Percentiles rank a stretch among this genome's conserved stretches.
Evolutionary conservation across 139 green algal genomes (phyloP).

Genomic region (Closterium sp.): DNA sequence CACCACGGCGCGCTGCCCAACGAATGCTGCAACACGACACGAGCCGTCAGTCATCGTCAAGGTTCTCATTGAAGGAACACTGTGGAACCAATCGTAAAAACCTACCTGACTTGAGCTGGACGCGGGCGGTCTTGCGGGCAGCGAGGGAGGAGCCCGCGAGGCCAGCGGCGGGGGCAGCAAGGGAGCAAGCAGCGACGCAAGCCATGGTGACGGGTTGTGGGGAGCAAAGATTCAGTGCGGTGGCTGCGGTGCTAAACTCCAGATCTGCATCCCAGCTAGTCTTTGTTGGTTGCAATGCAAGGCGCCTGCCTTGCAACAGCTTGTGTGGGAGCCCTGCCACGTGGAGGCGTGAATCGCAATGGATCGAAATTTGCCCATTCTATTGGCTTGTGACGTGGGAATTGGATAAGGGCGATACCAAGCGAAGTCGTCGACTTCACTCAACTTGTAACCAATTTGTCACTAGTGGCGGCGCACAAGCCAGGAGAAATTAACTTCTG

Average conservation of each 20-base stretch:
- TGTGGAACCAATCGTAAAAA: not conserved
- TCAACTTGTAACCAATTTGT: not conserved
- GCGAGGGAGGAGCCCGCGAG: conserved; percentile 1
- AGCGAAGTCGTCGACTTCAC: not conserved
- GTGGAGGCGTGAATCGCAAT: not conserved
- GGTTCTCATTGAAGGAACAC: not conserved
- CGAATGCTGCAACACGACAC: conserved; percentile 1
- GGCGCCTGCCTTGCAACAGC: not conserved
- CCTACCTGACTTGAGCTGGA: conserved; percentile 18
- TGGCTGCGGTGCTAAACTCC: not conserved
- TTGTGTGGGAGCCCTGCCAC: not conserved
- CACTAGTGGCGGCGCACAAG: too few species aligned
- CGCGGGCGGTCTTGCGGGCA: not conserved
- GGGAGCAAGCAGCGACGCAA: conserved; percentile 20
- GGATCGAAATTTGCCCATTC: not conserved
- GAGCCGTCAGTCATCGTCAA: not conserved
- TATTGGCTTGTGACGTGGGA: not conserved
- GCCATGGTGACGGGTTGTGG: conserved; percentile 1
- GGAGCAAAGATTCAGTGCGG: not conserved
- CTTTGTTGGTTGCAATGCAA: not conserved
- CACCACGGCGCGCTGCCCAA: conserved; percentile 1
- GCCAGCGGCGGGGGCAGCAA: not conserved
- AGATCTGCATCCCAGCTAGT: not conserved
- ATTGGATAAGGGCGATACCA: not conserved
- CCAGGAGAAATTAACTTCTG: too few species aligned